Evolutionary conservation across 495 filamentous ascomycete species (phyloP), one percentile per base, ranked within the genome.

Genomic region (Stereocaulon alpinum): DNA sequence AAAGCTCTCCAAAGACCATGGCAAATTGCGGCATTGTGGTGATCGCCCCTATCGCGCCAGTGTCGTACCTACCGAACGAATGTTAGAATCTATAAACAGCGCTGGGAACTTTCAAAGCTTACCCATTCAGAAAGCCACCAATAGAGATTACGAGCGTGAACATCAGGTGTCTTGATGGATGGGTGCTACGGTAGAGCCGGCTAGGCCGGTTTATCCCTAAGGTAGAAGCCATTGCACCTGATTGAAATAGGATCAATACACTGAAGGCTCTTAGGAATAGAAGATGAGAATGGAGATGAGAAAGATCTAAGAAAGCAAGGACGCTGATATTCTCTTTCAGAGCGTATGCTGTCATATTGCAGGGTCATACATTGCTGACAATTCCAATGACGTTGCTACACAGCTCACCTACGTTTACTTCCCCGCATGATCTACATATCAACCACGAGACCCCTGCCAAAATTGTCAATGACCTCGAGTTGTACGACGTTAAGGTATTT

Each of bases 1-100:
- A 80, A 41, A 81, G 73, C 27, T 66, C 63, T 1, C 82, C 80
- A 47, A 86, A 75, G 11, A 71, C 67, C 7, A 64, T 59, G 1
- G 65, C 66, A 66, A 84, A 87, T 43, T 73, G 67, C 0, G 72
- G 71, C 85, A 88, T 86, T 22, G 74, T 70, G 7, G 81, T 85
- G 0, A 86, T 69, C 12, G 81, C 77, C 0, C 85, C 85, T 49
- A 87, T 84, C 5, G 76, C 77, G 4, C 84, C 82, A 0, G 81
- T 86, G 53, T 86, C 82, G 65, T 80, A 78, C 6, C 80, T 65
- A 40, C 30, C 10, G 17, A 45, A 12, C 30, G 29, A 14, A 15
- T 18, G 1, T 53, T 37, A 30, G 40, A 6, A 0, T 61, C 18
- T 2, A 18, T 49, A 0, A 10, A 20, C 6, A 41, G 24, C 41